Base-by-base conservation (phyloP, 2,329 filamentous ascomycete species). In the Aspergillus brasiliensis region DNA sequence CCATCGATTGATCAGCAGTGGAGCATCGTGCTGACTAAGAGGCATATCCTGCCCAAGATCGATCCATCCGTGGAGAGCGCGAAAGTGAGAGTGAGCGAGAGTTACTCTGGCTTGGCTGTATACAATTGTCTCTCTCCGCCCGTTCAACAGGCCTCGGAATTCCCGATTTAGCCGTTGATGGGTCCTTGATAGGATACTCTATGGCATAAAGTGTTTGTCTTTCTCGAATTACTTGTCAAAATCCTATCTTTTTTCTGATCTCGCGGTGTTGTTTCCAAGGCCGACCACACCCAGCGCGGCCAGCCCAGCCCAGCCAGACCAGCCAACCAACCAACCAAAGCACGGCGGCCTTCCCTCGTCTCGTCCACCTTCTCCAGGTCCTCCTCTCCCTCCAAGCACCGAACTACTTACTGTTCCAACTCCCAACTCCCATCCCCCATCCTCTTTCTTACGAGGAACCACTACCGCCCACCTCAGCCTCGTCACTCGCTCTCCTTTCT, bases 361-460 rank as follows among this genome's bases (percentile, higher is more conserved):
- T 51, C 47, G 37, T 51, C 51, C 47, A 31, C 49, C 31, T 34
- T 51, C 54, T 60, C 46, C 44, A 27, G 46, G 27, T 54, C 27
- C 42, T 52, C n/a, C n/a, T n/a, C 51, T 34, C 31, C 5, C 46
- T 56, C 51, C n/a, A 55, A 42, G 23, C 44, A 47, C 52, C 37
- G 40, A 21, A 37, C 46, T 38, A 47, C 58, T 34, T 60, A 57
- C 44, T 52, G 42, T 54, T 38, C 34, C 42, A 31, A 34, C 10
- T 46, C 51, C 38, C 42, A 47, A 55, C 47, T 23, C 51, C 38
- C 40, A 40, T 21, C 46, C 40, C 40, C 23, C 49, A 38, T 48
- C 40, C 10, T 42, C 52, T 57, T 51, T 58, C 21, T 44, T 10
- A 27, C 25, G 40, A 23, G 10, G 40, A 44, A 44, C 46, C 23